Conservation (phyloP, 768 basidiomycete species). For the Suillus brevipes region DNA sequence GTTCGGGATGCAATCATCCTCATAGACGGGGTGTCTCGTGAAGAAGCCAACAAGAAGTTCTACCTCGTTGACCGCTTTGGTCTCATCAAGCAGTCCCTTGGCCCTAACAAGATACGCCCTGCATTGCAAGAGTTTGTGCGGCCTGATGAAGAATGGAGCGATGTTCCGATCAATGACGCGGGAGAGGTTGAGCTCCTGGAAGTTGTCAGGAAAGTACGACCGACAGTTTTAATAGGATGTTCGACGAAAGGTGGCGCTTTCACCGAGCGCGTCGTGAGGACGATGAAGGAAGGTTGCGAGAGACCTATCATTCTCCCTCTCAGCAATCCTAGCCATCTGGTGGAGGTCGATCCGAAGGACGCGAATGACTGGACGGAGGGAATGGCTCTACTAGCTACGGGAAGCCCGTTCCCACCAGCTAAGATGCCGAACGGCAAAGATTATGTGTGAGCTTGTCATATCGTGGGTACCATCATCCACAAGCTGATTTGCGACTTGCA, state of each 20-base stretch:
- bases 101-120: constrained; percentile 43
- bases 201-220: constrained; percentile 68
- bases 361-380: constrained; percentile 79
- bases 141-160: constrained; percentile 56
- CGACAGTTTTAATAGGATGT: constrained; percentile 84
- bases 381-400: constrained; percentile 78
- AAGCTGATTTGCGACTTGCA: constrained; percentile 26
- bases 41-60: constrained; percentile 65
- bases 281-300: constrained; percentile 67
- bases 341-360: constrained; percentile 73
- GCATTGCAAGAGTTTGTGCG: constrained; percentile 56
- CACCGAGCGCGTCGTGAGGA: constrained; percentile 65
- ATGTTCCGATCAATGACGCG: constrained; percentile 33
- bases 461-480: not conserved
- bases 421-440: constrained; percentile 65
- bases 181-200: constrained; percentile 60
- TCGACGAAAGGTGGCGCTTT: constrained; percentile 81
- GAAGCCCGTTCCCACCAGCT: constrained; percentile 79
- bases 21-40: constrained; percentile 47
- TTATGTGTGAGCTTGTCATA: constrained; percentile 51
- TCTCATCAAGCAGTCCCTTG: constrained; percentile 54
- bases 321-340: constrained; percentile 76
- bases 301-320: constrained; percentile 84
- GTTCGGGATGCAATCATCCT: constrained; percentile 74
- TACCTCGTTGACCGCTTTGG: constrained; percentile 74